Base-by-base conservation (phyloP, 192 early-diverging fungal species). In the Coemansia sp. region DNA sequence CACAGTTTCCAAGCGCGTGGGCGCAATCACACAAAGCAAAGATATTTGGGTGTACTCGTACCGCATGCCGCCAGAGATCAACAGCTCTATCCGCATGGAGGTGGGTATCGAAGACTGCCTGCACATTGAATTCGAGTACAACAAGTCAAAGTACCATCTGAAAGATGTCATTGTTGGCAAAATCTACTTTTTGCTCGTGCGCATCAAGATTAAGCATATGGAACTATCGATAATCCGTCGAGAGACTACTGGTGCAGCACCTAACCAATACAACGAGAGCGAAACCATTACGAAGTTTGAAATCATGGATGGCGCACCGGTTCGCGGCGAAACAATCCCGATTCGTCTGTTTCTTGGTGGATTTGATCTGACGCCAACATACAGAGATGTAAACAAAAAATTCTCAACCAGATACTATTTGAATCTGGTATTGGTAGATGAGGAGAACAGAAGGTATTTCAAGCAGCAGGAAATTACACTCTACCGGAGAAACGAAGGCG, bases 171-270 rank as follows among this genome's bases (percentile, higher is more conserved):
- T 99, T 68, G 94, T 99, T 10, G 97, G 97, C 66, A 98, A 98
- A 76, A 99, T 99, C 72, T 97, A 96, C 74, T 99, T 99, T 80
- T 78, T 98, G 51, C 85, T 99, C 46, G 97, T 99, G 8, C 93
- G 97, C 51, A 99, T 99, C 80, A 99, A 99, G 80, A 96, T 99
- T 79, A 97, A 97, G 78, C 90, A 97, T 71, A 99, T 99, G 97
- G 97, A 99, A 70, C 86, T 99, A 54, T 95, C 94, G 27, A 98
- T 99, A 61, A 97, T 99, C 60, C 89, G 95, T 14, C 86, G 97
- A 20, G 97, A 99, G 80, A 95, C 95, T 2, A 98, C 96, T 5
- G 97, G 96, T 17, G 90, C 94, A 68, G 94, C 93, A 54, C 95
- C 94, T 22, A 98, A 97, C 71, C 92, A 97, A 72, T 96, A 96